Evolutionary conservation across 805 yeast species (phyloP), one percentile per base, ranked within the genome.

Genomic region (Barnettozyma botsteinii): DNA sequence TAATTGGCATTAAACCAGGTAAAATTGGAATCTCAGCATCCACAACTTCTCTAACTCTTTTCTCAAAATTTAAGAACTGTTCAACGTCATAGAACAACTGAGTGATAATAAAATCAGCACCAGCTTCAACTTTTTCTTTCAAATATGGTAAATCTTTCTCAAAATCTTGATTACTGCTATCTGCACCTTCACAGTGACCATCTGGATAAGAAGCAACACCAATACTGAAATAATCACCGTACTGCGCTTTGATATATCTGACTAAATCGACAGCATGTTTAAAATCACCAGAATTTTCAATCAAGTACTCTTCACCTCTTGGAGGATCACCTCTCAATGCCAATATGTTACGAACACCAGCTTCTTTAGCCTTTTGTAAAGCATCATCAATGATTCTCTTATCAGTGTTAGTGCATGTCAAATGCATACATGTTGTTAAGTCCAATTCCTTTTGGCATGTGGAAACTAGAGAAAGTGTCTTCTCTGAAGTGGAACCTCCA

Each of bases 131-230:
- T 60, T 93, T 93, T 50, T 86, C 95, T 36, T 79, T 75, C 61
- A 93, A 70, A 56, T 62, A 87, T 7, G 93, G 91, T 34, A 91
- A 55, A 60, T 91, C 98, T 34, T 72, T 72, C 18, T 59, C 57
- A 1, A 81, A 78, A 52, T 77, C 74, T 59, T 88, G 96, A 26
- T 69, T 70, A 8, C 76, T 62, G 33, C 65, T 70, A 50, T 81
- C 85, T 1, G 87, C 72, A 12, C 94, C 91, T 51, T 89, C 96
- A 26, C 86, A 88, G 62, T 91, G 97, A 15, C 98, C 98, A 59
- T 91, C 98, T 8, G 98, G 96, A 60, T 91, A 91, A 1, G 94
- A 97, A 2, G 98, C 98, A 13, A 91, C 98, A 45, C 98, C 98
- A 40, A 91, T 70, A 57, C 96, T 85, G 64, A 91, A 91, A 51